Evolutionary conservation across 140 eudicot species (phyloP), one percentile per base, ranked within the genome.

Genomic region (Senecio squalidus): DNA sequence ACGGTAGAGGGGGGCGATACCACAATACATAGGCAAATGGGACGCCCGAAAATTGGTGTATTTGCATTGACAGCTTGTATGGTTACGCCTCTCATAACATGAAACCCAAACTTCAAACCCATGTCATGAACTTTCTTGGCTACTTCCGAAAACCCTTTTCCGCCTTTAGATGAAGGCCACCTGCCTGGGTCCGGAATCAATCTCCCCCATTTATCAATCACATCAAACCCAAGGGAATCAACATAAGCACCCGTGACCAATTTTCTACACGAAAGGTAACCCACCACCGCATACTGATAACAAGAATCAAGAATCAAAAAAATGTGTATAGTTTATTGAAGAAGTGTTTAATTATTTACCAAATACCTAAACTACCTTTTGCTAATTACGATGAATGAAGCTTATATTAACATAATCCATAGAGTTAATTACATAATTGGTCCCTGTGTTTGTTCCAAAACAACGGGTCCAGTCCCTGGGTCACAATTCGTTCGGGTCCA

Each of bases 31-130:
- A n/a, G n/a, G n/a, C n/a, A n/a, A n/a, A n/a, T n/a, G n/a, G n/a
- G n/a, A n/a, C n/a, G n/a, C n/a, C n/a, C n/a, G n/a, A 93, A 76
- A 66, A 93, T 76, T 9, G 94, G 96, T 5, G 95, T 93, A 82
- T 93, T 93, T 38, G 94, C 94, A 69, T 93, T 85, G 44, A 79
- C 81, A 3, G 99, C 99, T 69, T 88, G 96, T 49, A 88, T 80
- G 65, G 96, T 88, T 68, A 93, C 77, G 58, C 99, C 99, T 74
- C 99, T 71, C 99, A 93, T 93, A 43, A 93, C 75, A 82, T 93
- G 99, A 67, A 93, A 80, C 44, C 99, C 99, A 28, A 88, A 93
- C 67, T 93, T 93, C 77, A 93, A 80, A 31, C 99, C 96, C 96
- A 88, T 77, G 38, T 58, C 53, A 74, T 93, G 99, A 62, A 93